phyloP scores from a whole-genome alignment of 345 rosid species.

The Citrus glauca region DNA sequence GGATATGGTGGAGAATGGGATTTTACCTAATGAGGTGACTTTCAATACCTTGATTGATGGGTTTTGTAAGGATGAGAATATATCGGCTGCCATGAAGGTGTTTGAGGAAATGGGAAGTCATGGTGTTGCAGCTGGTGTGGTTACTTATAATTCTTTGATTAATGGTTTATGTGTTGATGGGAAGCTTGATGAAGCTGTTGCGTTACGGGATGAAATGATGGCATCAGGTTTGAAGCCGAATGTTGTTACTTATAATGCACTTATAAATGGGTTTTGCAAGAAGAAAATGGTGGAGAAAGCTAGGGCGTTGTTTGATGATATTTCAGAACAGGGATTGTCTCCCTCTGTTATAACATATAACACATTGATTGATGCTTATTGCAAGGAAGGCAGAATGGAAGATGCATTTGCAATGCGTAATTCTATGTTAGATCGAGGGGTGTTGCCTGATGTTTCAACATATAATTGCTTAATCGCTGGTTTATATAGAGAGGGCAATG shows the following conservation, averaged over 20 bases:
- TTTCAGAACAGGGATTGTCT: slow-evolving; percentile 39
- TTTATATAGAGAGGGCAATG: slow-evolving; percentile 47
- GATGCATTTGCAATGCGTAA: slow-evolving; percentile 47
- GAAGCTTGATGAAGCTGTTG: too few species aligned
- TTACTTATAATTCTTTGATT: slow-evolving; percentile 64
- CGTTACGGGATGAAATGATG: slow-evolving; percentile 16
- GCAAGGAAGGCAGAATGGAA: slow-evolving; percentile 50
- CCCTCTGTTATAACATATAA: slow-evolving; percentile 52
- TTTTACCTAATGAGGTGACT: too few species aligned
- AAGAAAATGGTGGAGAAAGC: slow-evolving; percentile 60
- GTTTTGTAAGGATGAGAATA: slow-evolving; percentile 67
- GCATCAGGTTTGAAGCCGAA: slow-evolving; percentile 45
- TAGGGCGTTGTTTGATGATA: slow-evolving; percentile 35
- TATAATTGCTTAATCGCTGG: slow-evolving; percentile 86
- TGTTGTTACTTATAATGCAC: slow-evolving; percentile 57
- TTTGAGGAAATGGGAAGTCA: slow-evolving; percentile 51
- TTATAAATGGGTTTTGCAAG: slow-evolving; percentile 71
- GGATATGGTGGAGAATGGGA: too few species aligned
- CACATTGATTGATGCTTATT: slow-evolving; percentile 65
- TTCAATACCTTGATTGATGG: slow-evolving; percentile 82
- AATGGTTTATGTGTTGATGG: slow-evolving; percentile 28
- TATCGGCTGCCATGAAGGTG: too few species aligned
- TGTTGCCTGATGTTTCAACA: slow-evolving; percentile 48
- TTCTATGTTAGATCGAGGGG: slow-evolving; percentile 46
- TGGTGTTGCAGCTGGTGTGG: slow-evolving; percentile 51